phyloP scores from a whole-genome alignment of 495 filamentous ascomycete species.

The Ramalina intermedia region DNA sequence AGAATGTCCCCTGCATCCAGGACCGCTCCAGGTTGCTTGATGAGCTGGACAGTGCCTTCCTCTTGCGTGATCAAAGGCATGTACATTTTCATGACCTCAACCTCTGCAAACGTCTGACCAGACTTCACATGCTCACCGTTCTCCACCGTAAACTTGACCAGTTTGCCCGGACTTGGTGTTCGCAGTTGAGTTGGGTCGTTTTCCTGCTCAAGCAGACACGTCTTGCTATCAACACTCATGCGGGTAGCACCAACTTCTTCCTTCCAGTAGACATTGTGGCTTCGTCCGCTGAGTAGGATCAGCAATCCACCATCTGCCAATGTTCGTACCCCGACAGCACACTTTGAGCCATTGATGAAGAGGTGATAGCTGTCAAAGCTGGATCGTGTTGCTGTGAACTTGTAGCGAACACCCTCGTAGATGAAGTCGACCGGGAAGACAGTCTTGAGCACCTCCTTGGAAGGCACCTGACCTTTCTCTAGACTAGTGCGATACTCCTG shows the following conservation, averaged over 20 bases:
- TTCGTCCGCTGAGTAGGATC: slow-evolving; percentile 73
- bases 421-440: slow-evolving; percentile 98
- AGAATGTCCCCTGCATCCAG: slow-evolving; percentile 96
- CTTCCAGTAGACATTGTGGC: slow-evolving; percentile 99
- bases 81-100: slow-evolving; percentile 99
- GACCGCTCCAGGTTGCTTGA: slow-evolving; percentile 98
- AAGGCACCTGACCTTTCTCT: slow-evolving; percentile 94
- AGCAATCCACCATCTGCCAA: slow-evolving; percentile 92
- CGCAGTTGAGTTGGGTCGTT: slow-evolving; percentile 97
- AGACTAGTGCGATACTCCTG: slow-evolving; percentile 74
- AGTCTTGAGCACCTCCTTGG: slow-evolving; percentile 92
- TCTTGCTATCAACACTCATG: slow-evolving; percentile 93
- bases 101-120: slow-evolving; percentile 88
- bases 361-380: slow-evolving; percentile 91
- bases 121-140: slow-evolving; percentile 90
- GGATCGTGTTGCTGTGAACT: slow-evolving; percentile 93
- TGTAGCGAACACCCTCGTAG: slow-evolving; percentile 90
- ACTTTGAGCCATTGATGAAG: slow-evolving; percentile 98
- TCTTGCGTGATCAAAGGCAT: slow-evolving; percentile 97
- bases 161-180: slow-evolving; percentile 88
- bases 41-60: slow-evolving; percentile 91
- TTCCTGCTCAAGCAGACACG: slow-evolving; percentile 94
- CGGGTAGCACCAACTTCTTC: slow-evolving; percentile 93
- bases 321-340: slow-evolving; percentile 81
- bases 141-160: slow-evolving; percentile 96